Evolutionary conservation across 2,329 filamentous ascomycete species (phyloP), one percentile per base, ranked within the genome.

Genomic region (Rhynchosporium agropyri): DNA sequence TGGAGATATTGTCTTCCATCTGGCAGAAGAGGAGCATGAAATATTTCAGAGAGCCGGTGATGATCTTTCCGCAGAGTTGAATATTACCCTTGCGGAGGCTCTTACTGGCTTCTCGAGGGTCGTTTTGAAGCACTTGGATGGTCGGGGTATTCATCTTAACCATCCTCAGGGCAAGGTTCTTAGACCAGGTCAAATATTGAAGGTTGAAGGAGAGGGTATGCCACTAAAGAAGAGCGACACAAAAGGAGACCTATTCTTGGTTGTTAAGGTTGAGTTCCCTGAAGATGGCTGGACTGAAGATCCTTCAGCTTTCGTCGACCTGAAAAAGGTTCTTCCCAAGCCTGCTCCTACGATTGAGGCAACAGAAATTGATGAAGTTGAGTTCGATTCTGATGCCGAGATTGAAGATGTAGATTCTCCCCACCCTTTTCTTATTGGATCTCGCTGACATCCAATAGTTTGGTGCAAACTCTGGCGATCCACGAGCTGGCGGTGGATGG

Each of bases 201-300:
- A 92, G 80, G 81, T 99, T 0, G 77, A 83, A 2, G 92, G 92
- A 31, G 95, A 99, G 79, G 95, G 95, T 64, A 99, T 99, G 95
- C 95, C 95, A 1, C 77, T 88, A 70, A 97, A 97, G 83, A 87
- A 88, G 62, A 91, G 89, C 67, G 95, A 99, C 45, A 74, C 79
- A 4, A 92, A 87, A 74, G 95, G 95, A 49, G 92, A 98, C 73
- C 80, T 99, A 20, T 99, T 94, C 77, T 81, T 99, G 48, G 80
- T 90, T 43, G 88, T 97, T 67, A 88, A 95, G 71, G 84, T 99
- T 66, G 84, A 91, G 60, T 98, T 98, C 79, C 95, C 95, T 2
- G 87, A 93, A 70, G 87, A 94, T 71, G 90, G 87, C 31, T 98
- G 92, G 92, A 80, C 93, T 63, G 81, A 84, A 67, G 84, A 90